These are phyloP conservation scores for Exsudoporus frostii DNA, from an alignment of 768 basidiomycete genomes.

Conservation along the genomic window DNA sequence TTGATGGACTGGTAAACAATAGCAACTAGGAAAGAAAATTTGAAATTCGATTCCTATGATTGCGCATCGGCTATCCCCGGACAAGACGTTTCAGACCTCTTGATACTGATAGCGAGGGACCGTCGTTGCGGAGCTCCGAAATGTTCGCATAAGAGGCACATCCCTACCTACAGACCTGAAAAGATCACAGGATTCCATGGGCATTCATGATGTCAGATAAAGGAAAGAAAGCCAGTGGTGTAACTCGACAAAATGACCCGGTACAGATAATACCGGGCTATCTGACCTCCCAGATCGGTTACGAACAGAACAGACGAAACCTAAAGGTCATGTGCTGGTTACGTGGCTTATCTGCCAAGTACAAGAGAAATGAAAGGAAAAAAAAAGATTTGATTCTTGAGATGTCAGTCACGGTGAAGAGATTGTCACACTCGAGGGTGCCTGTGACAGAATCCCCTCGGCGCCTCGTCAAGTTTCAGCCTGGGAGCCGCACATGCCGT, in stretches of 20 bases:
- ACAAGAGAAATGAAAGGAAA: not conserved
- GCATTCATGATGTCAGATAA: not conserved
- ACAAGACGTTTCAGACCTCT: slow-evolving; percentile 7
- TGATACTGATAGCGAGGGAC: not conserved
- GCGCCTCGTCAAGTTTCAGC: not conserved
- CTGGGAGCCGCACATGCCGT: not conserved
- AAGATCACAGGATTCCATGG: not conserved
- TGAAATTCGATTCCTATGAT: not conserved
- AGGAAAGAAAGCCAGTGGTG: too few species aligned
- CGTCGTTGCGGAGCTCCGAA: not conserved
- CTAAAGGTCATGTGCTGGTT: not conserved
- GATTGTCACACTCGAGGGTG: not conserved
- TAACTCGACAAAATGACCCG: not conserved
- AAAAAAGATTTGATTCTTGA: not conserved
- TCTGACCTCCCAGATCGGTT: not conserved
- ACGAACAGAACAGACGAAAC: not conserved
- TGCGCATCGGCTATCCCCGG: not conserved
- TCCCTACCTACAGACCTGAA: not conserved
- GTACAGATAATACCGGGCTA: not conserved
- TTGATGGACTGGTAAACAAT: not conserved
- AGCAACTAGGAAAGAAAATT: not conserved
- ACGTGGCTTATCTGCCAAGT: not conserved
- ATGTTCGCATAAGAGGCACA: too few species aligned
- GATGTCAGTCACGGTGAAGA: not conserved
- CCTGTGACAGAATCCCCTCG: not conserved